Percentiles rank a stretch among this genome's conserved stretches.
Evolutionary conservation across 2,329 filamentous ascomycete species (phyloP).

Genomic region (Diaporthe citrichinensis): DNA sequence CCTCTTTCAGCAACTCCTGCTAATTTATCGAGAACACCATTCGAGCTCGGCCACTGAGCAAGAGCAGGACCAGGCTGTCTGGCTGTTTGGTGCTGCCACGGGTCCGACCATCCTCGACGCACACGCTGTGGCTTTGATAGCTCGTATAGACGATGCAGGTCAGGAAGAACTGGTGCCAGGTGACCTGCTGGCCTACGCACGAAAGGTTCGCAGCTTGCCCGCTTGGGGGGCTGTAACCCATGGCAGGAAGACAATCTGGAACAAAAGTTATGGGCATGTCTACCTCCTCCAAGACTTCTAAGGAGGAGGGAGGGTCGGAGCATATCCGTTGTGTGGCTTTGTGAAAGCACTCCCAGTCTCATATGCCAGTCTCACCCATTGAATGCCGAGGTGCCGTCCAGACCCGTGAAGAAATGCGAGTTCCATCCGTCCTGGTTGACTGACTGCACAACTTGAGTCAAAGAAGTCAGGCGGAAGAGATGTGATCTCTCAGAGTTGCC

Average conservation of each 20-base stretch:
- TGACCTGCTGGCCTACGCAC: constrained; percentile 40
- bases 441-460: neutral
- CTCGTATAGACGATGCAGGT: constrained; percentile 39
- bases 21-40: neutral
- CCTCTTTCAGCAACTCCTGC: constrained; percentile 20
- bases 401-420: neutral
- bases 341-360: neutral
- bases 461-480: neutral
- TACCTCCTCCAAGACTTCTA: constrained; percentile 9
- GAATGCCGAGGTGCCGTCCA: too few relatives aligned
- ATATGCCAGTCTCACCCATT: neutral
- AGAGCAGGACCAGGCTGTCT: constrained; percentile 1
- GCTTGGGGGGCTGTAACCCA: constrained; percentile 40
- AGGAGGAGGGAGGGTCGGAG: neutral
- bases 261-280: constrained; percentile 24
- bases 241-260: constrained; percentile 41
- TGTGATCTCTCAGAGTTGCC: neutral
- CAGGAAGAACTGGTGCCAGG: constrained; percentile 40
- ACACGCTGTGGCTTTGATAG: constrained; percentile 23
- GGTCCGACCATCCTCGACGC: constrained; percentile 34
- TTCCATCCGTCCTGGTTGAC: neutral
- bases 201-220: constrained; percentile 5
- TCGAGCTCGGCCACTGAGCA: neutral
- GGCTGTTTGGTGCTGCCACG: constrained; percentile 28
- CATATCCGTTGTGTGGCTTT: too few relatives aligned